Evolutionary conservation across 164 flowering plant species (phyloP).

Genomic region (Umbilicus rupestris): DNA sequence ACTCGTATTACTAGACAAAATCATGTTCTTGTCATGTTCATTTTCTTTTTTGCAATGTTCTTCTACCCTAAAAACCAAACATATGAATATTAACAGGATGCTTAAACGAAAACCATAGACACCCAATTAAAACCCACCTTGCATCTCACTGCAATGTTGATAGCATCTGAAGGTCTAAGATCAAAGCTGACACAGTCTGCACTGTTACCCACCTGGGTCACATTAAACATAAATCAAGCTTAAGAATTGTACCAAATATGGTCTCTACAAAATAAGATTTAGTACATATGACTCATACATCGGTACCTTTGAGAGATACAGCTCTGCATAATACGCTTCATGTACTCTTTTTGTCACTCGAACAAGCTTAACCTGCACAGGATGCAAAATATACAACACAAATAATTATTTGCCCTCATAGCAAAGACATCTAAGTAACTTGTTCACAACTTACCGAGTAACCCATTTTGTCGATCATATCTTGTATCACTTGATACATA

Average conservation of each 20-base stretch:
- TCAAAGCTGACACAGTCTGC: conserved; percentile 65
- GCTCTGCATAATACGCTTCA: conserved; percentile 4
- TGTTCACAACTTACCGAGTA: conserved; percentile 37
- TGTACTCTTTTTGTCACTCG: conserved; percentile 5
- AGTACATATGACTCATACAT: background rate
- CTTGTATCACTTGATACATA: conserved; percentile 78
- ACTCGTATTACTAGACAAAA: background rate
- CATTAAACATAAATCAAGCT: background rate
- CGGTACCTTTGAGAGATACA: conserved; percentile 4
- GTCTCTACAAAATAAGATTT: background rate
- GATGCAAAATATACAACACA: background rate
- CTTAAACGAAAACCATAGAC: too few species aligned
- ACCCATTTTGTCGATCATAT: conserved; percentile 95
- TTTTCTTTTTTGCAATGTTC: too few species aligned
- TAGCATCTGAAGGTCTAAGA: conserved; percentile 97
- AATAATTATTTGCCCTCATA: background rate
- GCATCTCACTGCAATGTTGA: conserved; percentile 97
- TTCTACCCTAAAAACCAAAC: too few species aligned
- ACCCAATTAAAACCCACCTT: conserved; percentile 45
- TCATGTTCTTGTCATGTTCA: background rate
- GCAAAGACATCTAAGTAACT: background rate
- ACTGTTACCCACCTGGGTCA: conserved; percentile 53
- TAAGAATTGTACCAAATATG: background rate
- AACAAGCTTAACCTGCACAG: conserved; percentile 4
- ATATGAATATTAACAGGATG: too few species aligned